Base-by-base conservation (phyloP, 2,329 filamentous ascomycete species). In the Beauveria rudraprayagi region DNA sequence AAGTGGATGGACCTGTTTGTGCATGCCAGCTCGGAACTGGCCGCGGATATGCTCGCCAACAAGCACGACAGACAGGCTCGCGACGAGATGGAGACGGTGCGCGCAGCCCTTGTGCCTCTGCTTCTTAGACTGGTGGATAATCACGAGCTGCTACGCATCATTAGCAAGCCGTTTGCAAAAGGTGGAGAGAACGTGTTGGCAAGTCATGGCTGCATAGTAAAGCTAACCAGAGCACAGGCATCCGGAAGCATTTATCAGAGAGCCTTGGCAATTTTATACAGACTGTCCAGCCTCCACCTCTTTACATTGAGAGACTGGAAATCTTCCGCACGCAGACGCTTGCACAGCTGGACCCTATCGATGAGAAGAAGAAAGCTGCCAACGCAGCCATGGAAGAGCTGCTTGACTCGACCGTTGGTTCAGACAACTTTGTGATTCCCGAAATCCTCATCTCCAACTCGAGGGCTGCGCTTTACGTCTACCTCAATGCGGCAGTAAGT, bases 401-500 rank as follows among this genome's bases (percentile, higher is more conserved):
- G 40, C 72, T 86, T 26, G 83, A 85, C 67, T 80, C 82, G 24
- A 77, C 78, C 5, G 77, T 86, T 60, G 82, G 78, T 0, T 70
- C 85, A 44, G 81, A 84, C n/a, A 81, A 72, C 64, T 77, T 83
- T 46, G 78, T 79, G 16, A 71, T 85, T 11, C 71, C 80, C 28
- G 90, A 95, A 55, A 75, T 92, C 10, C 88, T 89, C 3, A 78
- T 85, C 34, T 78, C 87, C 53, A 91, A 90, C 66, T 90, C 91
- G 3, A 83, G 91, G 71, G 89, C 90, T 56, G 92, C 90, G 5
- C 78, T 96, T 60, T 96, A 94, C 70, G 80, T 96, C 7, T 94
- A 93, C 71, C 77, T 97, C 9, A 94, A 92, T 70, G 86, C 91
- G 60, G 82, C 89, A 70, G 89, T 94, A 77, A 66, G 84, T 71